Conservation (phyloP, 768 basidiomycete species). For the Serendipita indica region DNA sequence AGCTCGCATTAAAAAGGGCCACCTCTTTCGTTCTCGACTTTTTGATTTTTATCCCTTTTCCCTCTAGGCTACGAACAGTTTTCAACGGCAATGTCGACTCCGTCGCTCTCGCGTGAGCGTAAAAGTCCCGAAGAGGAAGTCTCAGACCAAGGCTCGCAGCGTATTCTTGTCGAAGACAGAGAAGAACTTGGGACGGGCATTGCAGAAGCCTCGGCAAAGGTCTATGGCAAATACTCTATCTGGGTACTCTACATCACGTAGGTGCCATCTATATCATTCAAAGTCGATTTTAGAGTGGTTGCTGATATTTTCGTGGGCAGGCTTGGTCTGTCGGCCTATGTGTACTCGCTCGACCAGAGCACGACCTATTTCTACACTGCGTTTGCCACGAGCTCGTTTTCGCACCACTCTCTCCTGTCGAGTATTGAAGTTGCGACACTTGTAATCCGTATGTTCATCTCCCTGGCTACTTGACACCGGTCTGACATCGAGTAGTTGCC, state of each 20-base stretch:
- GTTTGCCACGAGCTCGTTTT: conserved; percentile 40
- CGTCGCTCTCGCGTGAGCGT: no score
- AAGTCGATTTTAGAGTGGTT: conserved; percentile 8
- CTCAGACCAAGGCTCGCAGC: conserved; percentile 56
- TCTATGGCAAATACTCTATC: conserved; percentile 40
- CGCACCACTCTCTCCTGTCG: conserved; percentile 38
- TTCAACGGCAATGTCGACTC: no score
- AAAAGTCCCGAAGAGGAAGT: conserved; percentile 11
- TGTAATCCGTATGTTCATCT: conserved; percentile 36
- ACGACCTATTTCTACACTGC: conserved; percentile 54
- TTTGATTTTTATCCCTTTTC: no score
- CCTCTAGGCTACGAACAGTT: no score
- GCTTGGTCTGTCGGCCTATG: conserved; percentile 54
- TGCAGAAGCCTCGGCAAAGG: conserved; percentile 33
- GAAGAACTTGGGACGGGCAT: conserved; percentile 10
- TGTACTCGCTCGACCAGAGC: conserved; percentile 58
- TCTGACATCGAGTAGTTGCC: conserved; percentile 22
- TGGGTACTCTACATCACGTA: conserved; percentile 50
- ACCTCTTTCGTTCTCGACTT: no score
- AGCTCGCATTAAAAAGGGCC: no score
- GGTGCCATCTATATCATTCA: conserved; percentile 14
- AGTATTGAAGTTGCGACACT: conserved; percentile 39
- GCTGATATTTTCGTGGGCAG: conserved; percentile 18
- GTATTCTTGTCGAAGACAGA: conserved; percentile 14
- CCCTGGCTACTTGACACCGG: conserved; percentile 15